phyloP scores from a whole-genome alignment of 1,284 basidiomycete species.

The Xerocomus nothofagi region DNA sequence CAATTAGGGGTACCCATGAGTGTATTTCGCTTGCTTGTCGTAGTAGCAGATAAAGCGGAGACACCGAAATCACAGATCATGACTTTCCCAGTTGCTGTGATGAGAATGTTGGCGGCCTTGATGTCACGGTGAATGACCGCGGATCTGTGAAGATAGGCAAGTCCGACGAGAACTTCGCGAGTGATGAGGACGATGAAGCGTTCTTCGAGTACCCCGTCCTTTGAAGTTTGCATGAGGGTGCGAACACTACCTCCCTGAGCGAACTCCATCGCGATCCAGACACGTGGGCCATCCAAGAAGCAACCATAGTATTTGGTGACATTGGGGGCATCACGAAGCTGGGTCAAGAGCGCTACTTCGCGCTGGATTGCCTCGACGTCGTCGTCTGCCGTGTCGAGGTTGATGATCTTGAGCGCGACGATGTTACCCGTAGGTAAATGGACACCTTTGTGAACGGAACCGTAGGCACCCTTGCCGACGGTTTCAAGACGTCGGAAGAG shows the following conservation, averaged over 20 bases:
- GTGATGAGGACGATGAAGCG: slow-evolving; percentile 86
- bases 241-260: slow-evolving; percentile 95
- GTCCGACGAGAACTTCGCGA: slow-evolving; percentile 84
- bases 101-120: slow-evolving; percentile 94
- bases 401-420: slow-evolving; percentile 97
- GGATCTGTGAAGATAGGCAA: slow-evolving; percentile 89
- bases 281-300: slow-evolving; percentile 89
- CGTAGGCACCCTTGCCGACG: slow-evolving; percentile 93
- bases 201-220: slow-evolving; percentile 85
- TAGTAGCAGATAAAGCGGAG: slow-evolving; percentile 86
- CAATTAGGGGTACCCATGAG: slow-evolving; percentile 96
- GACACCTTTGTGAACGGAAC: slow-evolving; percentile 92
- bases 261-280: slow-evolving; percentile 99
- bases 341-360: slow-evolving; percentile 91
- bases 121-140: slow-evolving; percentile 97
- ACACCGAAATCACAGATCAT: slow-evolving; percentile 98
- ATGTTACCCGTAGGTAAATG: slow-evolving; percentile 83
- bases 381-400: slow-evolving; percentile 95
- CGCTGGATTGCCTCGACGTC: slow-evolving; percentile 97
- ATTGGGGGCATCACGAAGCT: slow-evolving; percentile 86
- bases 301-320: slow-evolving; percentile 97
- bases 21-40: slow-evolving; percentile 89
- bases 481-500: slow-evolving; percentile 72
- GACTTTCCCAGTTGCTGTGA: slow-evolving; percentile 85
- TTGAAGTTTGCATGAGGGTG: slow-evolving; percentile 84